Evolutionary conservation across 2,329 filamentous ascomycete genomes (phyloP), one percentile per base, ranked within the genome.

Genomic region (Remersonia thermophila): DNA sequence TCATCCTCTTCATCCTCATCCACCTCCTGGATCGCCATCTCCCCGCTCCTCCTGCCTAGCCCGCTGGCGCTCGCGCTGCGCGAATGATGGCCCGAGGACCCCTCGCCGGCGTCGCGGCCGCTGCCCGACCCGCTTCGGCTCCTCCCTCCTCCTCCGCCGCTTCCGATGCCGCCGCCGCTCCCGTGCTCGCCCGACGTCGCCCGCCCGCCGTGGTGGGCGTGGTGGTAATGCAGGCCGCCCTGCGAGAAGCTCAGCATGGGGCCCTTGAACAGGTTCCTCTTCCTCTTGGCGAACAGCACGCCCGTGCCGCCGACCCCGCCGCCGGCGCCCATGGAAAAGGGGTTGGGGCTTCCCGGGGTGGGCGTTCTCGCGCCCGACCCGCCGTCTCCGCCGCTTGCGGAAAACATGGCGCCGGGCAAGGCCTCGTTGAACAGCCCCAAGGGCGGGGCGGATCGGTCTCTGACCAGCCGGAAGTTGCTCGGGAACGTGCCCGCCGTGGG

Each of bases 391-490:
- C 27, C 27, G 12, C 27, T 14, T 12, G 25, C 25, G 11, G 12
- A 12, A 15, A 3, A 11, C 2, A 5, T 2, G 18, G 53, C 55
- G 15, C 59, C 56, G 1, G 71, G 67, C 59, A 73, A 68, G 12
- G 65, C 66, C 50, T 80, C 75, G 42, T 75, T 75, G 48, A 74
- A 77, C 8, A 67, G 51, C 25, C 59, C 63, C 15, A 72, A 51
- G 0, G 70, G 60, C 2, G 70, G 64, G 8, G 67, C 64, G 0
- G 65, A 56, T 11, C 68, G 41, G 33, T 52, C 77, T 20, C 86
- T 75, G 2, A 89, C 83, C 10, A 95, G 66, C 3, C 89, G 79
- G 41, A 95, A 83, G 47, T 87, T 93, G 35, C 77, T 83, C 0
- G 89, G 87, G 50, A 96, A 93, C 1, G 73, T 64, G 12, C 68